Percentiles rank a stretch among this genome's conserved stretches.
Conservation (phyloP, 2,329 filamentous ascomycete genomes). For the Didymella exigua region DNA sequence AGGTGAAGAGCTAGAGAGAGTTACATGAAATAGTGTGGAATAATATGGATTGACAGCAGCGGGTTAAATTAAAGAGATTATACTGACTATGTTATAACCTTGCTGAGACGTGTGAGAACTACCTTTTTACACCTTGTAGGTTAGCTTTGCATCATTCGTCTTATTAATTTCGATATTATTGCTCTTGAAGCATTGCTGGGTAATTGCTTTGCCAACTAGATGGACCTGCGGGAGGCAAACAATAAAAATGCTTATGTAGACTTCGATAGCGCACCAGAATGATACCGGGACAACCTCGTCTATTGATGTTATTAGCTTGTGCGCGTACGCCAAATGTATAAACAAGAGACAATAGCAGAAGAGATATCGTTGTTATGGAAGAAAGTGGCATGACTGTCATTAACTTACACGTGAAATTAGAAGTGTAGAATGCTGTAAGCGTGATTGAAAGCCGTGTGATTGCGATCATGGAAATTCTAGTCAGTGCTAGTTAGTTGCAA, state of each 20-base stretch:
- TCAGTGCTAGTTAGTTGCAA: background rate
- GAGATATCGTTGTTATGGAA: background rate
- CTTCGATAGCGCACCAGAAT: background rate
- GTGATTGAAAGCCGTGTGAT: background rate
- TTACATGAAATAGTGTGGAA: background rate
- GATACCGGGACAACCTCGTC: background rate
- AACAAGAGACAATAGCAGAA: background rate
- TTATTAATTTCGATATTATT: background rate
- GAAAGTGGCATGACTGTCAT: background rate
- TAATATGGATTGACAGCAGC: too few relatives aligned
- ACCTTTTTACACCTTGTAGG: background rate
- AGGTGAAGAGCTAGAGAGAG: background rate
- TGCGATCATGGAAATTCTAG: background rate
- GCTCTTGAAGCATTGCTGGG: background rate
- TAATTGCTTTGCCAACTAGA: background rate
- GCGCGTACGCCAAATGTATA: background rate
- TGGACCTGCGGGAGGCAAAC: background rate
- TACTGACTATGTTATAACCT: background rate
- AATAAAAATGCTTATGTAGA: background rate
- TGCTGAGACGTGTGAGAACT: background rate
- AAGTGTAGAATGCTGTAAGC: background rate
- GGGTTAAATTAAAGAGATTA: background rate
- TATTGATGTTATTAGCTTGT: background rate
- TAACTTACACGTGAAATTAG: slow-evolving; percentile 1
- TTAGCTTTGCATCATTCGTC: background rate